Percentiles rank a stretch among this genome's conserved stretches.
Conservation (phyloP, 257 asterid species). For the Primulina huaijiensis region DNA sequence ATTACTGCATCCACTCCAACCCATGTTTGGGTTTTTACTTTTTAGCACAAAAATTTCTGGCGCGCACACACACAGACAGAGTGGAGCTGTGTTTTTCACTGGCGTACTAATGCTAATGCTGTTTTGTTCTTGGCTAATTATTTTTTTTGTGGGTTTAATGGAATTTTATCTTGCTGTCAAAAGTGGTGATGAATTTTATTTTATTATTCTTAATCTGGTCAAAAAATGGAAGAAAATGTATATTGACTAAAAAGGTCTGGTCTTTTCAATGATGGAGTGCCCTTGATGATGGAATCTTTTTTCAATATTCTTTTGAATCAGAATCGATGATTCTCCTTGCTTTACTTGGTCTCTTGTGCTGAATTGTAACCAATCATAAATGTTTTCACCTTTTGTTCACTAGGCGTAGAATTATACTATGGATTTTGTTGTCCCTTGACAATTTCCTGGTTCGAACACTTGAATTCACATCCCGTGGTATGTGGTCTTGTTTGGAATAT, state of each 20-base stretch:
- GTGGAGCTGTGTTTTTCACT: neutral
- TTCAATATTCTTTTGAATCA: slow-evolving; percentile 13
- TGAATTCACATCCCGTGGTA: no score
- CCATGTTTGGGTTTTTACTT: slow-evolving; percentile 80
- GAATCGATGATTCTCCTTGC: neutral
- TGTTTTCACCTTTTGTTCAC: neutral
- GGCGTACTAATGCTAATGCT: neutral
- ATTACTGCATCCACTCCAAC: slow-evolving; percentile 96
- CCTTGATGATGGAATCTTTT: slow-evolving; percentile 22
- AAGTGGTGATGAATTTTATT: neutral
- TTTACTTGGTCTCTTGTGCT: slow-evolving; percentile 10
- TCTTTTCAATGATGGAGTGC: slow-evolving; percentile 17
- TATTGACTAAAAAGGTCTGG: slow-evolving; percentile 19
- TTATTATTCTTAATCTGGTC: neutral
- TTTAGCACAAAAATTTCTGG: neutral
- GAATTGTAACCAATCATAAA: slow-evolving; percentile 3
- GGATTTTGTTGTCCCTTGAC: neutral
- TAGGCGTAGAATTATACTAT: neutral
- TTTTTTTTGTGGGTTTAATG: slow-evolving; percentile 2
- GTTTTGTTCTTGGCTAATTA: neutral
- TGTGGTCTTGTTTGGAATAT: no score
- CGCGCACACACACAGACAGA: neutral
- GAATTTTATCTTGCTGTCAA: slow-evolving; percentile 5
- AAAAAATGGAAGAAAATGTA: neutral
- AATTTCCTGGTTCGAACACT: neutral